These are phyloP conservation scores for Trametes punicea DNA, from an alignment of 768 basidiomycete species.

Conservation along the genomic window DNA sequence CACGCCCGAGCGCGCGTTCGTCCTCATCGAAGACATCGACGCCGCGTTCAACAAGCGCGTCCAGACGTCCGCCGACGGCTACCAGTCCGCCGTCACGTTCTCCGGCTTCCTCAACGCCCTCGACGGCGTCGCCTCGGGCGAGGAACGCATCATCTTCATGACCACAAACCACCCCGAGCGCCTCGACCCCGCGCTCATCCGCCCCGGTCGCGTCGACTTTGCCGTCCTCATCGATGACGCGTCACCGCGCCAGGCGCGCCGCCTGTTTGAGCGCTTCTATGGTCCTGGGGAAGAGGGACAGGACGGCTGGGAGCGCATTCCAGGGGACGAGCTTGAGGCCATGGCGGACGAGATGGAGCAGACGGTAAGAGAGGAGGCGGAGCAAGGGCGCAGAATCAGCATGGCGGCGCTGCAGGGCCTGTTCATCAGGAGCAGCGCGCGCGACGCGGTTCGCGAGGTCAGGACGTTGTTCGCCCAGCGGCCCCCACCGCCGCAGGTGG, in stretches of 20 bases:
- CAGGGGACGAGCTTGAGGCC: slow-evolving; percentile 38
- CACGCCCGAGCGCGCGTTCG: slow-evolving; percentile 86
- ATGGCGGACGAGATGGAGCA: slow-evolving; percentile 53
- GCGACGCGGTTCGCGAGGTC: slow-evolving; percentile 51
- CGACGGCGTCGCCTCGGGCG: slow-evolving; percentile 96
- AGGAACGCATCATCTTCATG: slow-evolving; percentile 98
- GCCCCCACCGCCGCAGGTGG: neutral
- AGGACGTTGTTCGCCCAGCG: slow-evolving; percentile 33
- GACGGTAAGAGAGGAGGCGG: slow-evolving; percentile 52
- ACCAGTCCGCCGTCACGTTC: slow-evolving; percentile 92
- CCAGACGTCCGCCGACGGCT: slow-evolving; percentile 92
- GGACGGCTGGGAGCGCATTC: slow-evolving; percentile 30
- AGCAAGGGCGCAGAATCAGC: slow-evolving; percentile 61
- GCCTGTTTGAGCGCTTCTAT: slow-evolving; percentile 85
- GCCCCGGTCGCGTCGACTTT: slow-evolving; percentile 93
- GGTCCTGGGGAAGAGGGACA: slow-evolving; percentile 29
- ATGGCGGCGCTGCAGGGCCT: slow-evolving; percentile 97
- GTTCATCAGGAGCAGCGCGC: slow-evolving; percentile 75
- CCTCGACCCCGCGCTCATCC: slow-evolving; percentile 91
- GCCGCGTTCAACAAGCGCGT: slow-evolving; percentile 94
- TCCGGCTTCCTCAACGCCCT: slow-evolving; percentile 96
- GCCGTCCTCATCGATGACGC: slow-evolving; percentile 84
- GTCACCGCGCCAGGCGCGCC: slow-evolving; percentile 70
- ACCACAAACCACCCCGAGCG: slow-evolving; percentile 94
- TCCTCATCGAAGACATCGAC: slow-evolving; percentile 97